Percentiles rank a stretch among this genome's conserved stretches.
These are phyloP conservation scores for Zelopaecilomyces penicillatus DNA, from an alignment of 2,329 filamentous ascomycete species.

Conservation along the genomic window DNA sequence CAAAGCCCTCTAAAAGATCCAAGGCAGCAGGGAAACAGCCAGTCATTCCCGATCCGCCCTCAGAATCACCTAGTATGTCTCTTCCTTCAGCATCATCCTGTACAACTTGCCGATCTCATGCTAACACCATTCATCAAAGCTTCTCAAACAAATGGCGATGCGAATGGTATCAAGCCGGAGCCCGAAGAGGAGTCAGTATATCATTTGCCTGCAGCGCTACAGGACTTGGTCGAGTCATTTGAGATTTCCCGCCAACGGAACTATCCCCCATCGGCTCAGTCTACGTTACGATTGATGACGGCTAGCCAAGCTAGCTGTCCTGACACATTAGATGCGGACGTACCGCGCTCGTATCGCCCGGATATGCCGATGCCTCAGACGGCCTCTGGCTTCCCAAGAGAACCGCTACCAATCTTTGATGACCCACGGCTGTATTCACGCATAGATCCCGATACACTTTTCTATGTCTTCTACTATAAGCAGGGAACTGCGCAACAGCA, in stretches of 20 bases:
- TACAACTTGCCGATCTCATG: not conserved
- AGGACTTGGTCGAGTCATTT: conserved; percentile 85
- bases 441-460: conserved; percentile 91
- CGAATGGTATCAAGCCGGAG: conserved; percentile 42
- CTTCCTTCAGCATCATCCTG: not conserved
- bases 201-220: conserved; percentile 79
- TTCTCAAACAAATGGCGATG: conserved; percentile 41
- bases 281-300: conserved; percentile 65
- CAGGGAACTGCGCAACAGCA: conserved; percentile 95
- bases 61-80: conserved; percentile 33
- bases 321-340: conserved; percentile 69
- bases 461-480: conserved; percentile 99
- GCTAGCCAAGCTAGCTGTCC: conserved; percentile 67
- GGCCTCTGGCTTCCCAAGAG: conserved; percentile 80
- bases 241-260: conserved; percentile 71
- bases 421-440: conserved; percentile 79
- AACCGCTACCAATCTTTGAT: conserved; percentile 85
- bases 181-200: conserved; percentile 74
- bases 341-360: conserved; percentile 75
- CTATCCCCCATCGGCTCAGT: conserved; percentile 51
- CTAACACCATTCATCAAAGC: conserved; percentile 15
- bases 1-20: conserved; percentile 28
- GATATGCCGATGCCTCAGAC: conserved; percentile 68
- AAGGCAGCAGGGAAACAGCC: conserved; percentile 38
- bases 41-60: conserved; percentile 28